phyloP scores from a whole-genome alignment of 2,329 filamentous ascomycete species.

The Davidsoniella virescens region DNA sequence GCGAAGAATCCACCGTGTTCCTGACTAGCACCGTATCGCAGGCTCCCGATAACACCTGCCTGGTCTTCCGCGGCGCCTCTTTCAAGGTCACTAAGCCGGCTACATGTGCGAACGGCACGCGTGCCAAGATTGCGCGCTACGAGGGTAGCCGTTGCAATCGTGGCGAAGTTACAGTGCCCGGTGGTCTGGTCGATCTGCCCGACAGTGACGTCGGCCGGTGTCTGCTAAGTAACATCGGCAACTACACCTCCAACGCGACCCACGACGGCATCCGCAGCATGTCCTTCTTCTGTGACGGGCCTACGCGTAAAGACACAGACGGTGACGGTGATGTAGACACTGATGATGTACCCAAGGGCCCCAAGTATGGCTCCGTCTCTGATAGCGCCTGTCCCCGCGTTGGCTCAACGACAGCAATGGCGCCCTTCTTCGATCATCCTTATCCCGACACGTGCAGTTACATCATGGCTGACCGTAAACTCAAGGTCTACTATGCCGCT shows the following conservation, averaged over 20 bases:
- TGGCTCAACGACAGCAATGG: neutral
- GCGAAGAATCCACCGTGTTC: constrained; percentile 7
- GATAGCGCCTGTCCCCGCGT: constrained; percentile 10
- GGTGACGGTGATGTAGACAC: constrained; percentile 9
- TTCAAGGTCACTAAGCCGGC: constrained; percentile 12
- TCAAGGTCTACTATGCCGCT: constrained; percentile 11
- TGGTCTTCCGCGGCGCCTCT: constrained; percentile 11
- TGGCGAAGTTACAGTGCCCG: constrained; percentile 12
- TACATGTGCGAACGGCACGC: constrained; percentile 13
- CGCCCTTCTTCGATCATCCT: constrained; percentile 13
- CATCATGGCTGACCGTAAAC: constrained; percentile 11
- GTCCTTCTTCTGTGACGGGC: constrained; percentile 13
- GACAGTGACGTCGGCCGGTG: constrained; percentile 12
- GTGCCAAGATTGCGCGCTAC: constrained; percentile 13
- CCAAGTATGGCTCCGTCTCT: constrained; percentile 11
- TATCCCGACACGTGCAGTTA: constrained; percentile 13
- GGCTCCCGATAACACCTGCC: constrained; percentile 12
- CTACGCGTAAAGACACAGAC: constrained; percentile 3
- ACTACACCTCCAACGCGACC: constrained; percentile 9
- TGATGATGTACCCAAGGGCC: constrained; percentile 8
- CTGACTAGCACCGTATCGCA: constrained; percentile 4
- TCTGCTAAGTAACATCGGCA: constrained; percentile 3
- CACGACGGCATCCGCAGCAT: constrained; percentile 10
- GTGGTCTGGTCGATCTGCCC: constrained; percentile 11
- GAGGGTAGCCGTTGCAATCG: constrained; percentile 13